Base-by-base conservation (phyloP, 306 rosid genomes). In the Macrotyloma uniflorum region DNA sequence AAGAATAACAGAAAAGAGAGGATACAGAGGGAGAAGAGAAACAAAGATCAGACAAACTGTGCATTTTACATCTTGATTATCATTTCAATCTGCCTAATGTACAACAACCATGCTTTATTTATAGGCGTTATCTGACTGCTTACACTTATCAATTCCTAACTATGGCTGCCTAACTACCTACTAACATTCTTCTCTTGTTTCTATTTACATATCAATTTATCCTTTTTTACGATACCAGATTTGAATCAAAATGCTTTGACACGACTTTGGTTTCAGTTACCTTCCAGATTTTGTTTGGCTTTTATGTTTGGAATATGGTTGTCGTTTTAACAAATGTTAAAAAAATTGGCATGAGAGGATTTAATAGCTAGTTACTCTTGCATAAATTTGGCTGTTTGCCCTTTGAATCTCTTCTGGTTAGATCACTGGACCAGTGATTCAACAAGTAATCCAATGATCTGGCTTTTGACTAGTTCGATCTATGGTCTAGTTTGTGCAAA, bases 391-490 rank as follows among this genome's bases (percentile, higher is more conserved):
- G 33, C 28, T 18, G 64, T 63, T 76, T 64, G 9, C 47, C 5
- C 0, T 67, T 53, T 11, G 14, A 49, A 16, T 59, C 10, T 30
- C 19, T 32, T 38, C 66, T 36, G 50, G 80, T 35, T 65, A n/a
- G 66, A 63, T 22, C 28, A 19, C 10, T 36, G 50, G 23, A 51
- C 22, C 50, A 40, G 57, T 0, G 6, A 30, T 23, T 75, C 23
- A 46, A 62, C 65, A 23, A 13, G 57, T 61, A 55, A 72, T 36
- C 38, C 38, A 8, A 7, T 67, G 69, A 51, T 28, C 35, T 55
- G 75, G 12, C 19, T 62, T 63, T 65, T 65, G 66, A 36, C 65
- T 76, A 16, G 51, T 49, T 10, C n/a, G 65, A 63, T 50, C 40
- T 49, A 43, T 7, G 45, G 47, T 75, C 61, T 64, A 65, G 65